These are phyloP conservation scores for Penicillium psychrosexuale DNA, from an alignment of 2,329 filamentous ascomycete species.

Conservation along the genomic window DNA sequence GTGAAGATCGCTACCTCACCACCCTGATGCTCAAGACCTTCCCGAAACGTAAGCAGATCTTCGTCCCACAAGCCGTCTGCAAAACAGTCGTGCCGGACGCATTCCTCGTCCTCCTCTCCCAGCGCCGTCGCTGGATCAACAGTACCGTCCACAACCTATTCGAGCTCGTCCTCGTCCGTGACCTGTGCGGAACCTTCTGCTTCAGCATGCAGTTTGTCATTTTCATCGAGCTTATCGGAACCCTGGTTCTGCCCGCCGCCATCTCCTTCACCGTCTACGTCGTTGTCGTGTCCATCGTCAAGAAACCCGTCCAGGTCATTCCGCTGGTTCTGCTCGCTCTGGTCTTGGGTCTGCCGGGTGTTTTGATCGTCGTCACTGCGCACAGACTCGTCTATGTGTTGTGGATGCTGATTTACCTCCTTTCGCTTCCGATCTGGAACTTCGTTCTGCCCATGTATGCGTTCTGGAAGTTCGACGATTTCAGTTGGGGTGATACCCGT, in stretches of 20 bases:
- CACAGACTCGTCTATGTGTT: slow-evolving; percentile 87
- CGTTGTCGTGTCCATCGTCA: slow-evolving; percentile 80
- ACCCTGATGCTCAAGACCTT: slow-evolving; percentile 98
- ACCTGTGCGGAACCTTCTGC: slow-evolving; percentile 97
- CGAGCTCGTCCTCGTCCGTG: slow-evolving; percentile 91
- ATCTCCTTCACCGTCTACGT: slow-evolving; percentile 98
- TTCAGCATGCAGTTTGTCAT: slow-evolving; percentile 99
- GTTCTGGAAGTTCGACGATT: slow-evolving; percentile 99
- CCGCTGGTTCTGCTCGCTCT: slow-evolving; percentile 83
- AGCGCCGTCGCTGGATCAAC: slow-evolving; percentile 98
- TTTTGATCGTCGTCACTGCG: slow-evolving; percentile 89
- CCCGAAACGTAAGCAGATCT: slow-evolving; percentile 97
- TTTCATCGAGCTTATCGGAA: slow-evolving; percentile 91
- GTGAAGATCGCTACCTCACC: slow-evolving; percentile 91
- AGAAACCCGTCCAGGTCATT: slow-evolving; percentile 75
- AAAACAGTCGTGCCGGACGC: slow-evolving; percentile 94
- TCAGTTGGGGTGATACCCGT: slow-evolving; percentile 96
- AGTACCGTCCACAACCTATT: slow-evolving; percentile 98
- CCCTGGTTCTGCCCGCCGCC: slow-evolving; percentile 88
- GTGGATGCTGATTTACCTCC: slow-evolving; percentile 96
- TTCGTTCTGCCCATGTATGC: slow-evolving; percentile 91
- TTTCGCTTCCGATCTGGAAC: slow-evolving; percentile 95
- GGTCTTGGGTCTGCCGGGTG: slow-evolving; percentile 87
- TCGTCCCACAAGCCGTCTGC: slow-evolving; percentile 97
- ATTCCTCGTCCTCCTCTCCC: slow-evolving; percentile 88